These are phyloP conservation scores for Neoboletus magnificus DNA, from an alignment of 768 basidiomycete genomes.

Conservation along the genomic window DNA sequence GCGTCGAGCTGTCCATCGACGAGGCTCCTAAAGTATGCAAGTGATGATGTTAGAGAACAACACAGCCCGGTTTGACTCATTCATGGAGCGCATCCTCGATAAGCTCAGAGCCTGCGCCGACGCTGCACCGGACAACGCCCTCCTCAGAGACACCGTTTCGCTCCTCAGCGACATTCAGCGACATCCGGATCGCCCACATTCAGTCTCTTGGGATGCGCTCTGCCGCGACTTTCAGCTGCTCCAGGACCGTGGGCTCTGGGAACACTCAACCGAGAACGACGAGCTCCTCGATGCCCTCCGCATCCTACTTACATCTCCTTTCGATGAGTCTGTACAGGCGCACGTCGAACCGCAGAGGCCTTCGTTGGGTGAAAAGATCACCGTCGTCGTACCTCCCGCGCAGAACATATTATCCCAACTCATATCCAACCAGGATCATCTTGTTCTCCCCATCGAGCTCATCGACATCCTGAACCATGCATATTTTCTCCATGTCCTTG, in stretches of 20 bases:
- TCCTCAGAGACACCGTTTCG: constrained; percentile 23
- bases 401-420: constrained; percentile 14
- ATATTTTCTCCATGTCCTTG: constrained; percentile 66
- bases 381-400: constrained; percentile 15
- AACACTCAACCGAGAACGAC: constrained; percentile 23
- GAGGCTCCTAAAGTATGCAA: constrained; percentile 20
- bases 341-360: background rate
- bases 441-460: constrained; percentile 52
- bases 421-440: constrained; percentile 20
- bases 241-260: constrained; percentile 26
- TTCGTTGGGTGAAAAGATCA: constrained; percentile 4
- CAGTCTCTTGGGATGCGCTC: constrained; percentile 25
- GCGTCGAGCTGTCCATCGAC: constrained; percentile 20
- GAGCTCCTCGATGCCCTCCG: constrained; percentile 27
- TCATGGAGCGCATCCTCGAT: constrained; percentile 29
- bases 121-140: constrained; percentile 5
- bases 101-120: constrained; percentile 19
- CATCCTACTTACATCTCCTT: constrained; percentile 10
- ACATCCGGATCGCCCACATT: constrained; percentile 15
- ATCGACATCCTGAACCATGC: constrained; percentile 54
- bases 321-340: background rate
- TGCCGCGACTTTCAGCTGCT: constrained; percentile 20
- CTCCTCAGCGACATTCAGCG: constrained; percentile 21
- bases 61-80: background rate
- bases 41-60: background rate